Percentiles rank a stretch among this genome's conserved stretches.
Evolutionary conservation across 2,329 filamentous ascomycete genomes (phyloP).

Genomic region (Talaromyces sp.): DNA sequence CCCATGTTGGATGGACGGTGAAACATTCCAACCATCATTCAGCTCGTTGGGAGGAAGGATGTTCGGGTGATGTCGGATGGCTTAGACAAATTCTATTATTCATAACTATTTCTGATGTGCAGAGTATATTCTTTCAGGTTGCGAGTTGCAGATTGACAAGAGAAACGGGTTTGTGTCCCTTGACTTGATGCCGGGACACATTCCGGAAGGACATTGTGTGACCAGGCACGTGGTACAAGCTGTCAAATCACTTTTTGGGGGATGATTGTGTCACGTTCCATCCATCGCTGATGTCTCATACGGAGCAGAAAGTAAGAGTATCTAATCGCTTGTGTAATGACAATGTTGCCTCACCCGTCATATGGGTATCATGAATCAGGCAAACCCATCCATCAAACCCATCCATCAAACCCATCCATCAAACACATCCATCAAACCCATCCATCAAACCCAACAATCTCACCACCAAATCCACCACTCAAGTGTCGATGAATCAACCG

Average conservation of each 20-base stretch:
- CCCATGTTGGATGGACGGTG: not conserved
- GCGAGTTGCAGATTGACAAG: not conserved
- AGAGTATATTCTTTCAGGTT: not conserved
- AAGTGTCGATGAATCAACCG: conserved; percentile 27
- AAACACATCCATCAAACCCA: not conserved
- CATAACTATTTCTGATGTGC: not conserved
- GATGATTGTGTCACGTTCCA: not conserved
- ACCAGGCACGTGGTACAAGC: not conserved
- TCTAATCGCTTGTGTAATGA: not conserved
- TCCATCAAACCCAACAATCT: not conserved
- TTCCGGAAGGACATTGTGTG: not conserved
- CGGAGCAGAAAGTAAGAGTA: too few species aligned
- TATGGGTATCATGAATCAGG: not conserved
- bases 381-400: not conserved
- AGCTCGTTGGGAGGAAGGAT: not conserved
- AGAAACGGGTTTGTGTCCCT: not conserved
- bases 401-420: not conserved
- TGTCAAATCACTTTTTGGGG: not conserved
- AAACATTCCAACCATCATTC: not conserved
- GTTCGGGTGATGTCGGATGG: not conserved
- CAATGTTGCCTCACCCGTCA: too few species aligned
- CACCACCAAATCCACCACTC: not conserved
- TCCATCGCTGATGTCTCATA: not conserved
- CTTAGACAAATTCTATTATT: not conserved
- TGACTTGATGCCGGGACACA: not conserved